A percentile compares a stretch with the other conserved stretches of the same genome.
These are phyloP conservation scores for Tolypocladium amazonense DNA, from an alignment of 2,329 filamentous ascomycete species.

Conservation along the genomic window DNA sequence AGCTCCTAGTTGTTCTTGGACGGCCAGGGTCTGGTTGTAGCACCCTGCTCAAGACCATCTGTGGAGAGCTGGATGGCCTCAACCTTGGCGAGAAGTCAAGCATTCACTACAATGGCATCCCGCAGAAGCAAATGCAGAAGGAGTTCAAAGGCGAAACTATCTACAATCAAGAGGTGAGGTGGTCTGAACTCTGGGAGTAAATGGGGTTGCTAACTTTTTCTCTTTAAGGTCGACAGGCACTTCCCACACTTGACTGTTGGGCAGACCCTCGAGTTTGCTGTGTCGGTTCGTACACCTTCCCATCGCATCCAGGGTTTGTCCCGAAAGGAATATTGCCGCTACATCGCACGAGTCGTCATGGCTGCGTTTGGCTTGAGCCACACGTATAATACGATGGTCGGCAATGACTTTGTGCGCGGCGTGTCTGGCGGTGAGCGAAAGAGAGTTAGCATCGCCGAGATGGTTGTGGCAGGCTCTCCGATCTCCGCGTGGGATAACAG, in stretches of 20 bases:
- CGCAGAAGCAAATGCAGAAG: slow-evolving; percentile 39
- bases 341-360: slow-evolving; percentile 57
- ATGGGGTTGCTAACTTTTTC: not conserved
- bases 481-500: slow-evolving; percentile 60
- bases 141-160: slow-evolving; percentile 56
- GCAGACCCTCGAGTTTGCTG: slow-evolving; percentile 63
- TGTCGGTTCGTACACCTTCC: slow-evolving; percentile 56
- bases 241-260: slow-evolving; percentile 70
- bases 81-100: slow-evolving; percentile 35
- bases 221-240: slow-evolving; percentile 55
- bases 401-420: slow-evolving; percentile 63
- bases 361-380: slow-evolving; percentile 64
- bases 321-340: slow-evolving; percentile 46
- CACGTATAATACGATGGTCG: slow-evolving; percentile 62
- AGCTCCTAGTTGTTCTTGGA: slow-evolving; percentile 60
- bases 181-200: not conserved
- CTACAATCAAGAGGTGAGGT: slow-evolving; percentile 59
- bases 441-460: slow-evolving; percentile 74
- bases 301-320: slow-evolving; percentile 53
- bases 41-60: slow-evolving; percentile 52
- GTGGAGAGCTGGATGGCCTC: slow-evolving; percentile 49
- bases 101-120: slow-evolving; percentile 55
- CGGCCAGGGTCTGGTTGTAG: slow-evolving; percentile 55
- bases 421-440: slow-evolving; percentile 65
- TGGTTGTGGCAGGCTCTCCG: slow-evolving; percentile 52